Conservation (phyloP, 2,329 filamentous ascomycete genomes). For the Sporothrix dimorphospora region DNA sequence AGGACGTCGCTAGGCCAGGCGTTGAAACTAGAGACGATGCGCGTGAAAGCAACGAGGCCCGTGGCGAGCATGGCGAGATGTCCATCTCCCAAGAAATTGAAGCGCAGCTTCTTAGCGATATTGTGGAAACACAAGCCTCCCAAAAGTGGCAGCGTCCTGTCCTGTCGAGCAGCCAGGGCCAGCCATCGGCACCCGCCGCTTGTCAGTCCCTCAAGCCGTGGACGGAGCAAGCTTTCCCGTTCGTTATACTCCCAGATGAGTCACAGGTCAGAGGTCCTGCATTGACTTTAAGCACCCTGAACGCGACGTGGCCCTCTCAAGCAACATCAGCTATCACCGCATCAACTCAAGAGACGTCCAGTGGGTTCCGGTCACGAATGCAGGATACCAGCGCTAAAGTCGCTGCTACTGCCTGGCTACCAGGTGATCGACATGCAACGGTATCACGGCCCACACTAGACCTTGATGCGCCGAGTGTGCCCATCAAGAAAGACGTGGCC, state of each 20-base stretch:
- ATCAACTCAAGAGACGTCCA: conserved; percentile 38
- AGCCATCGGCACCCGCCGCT: not conserved
- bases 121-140: conserved; percentile 38
- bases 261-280: not conserved
- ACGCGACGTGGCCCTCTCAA: conserved; percentile 46
- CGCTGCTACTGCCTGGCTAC: too few species aligned
- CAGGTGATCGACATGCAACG: not conserved
- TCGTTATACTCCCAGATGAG: not conserved
- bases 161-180: not conserved
- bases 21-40: conserved; percentile 30
- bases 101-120: conserved; percentile 54
- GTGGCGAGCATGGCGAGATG: conserved; percentile 28
- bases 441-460: not conserved
- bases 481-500: not conserved
- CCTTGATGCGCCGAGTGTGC: not conserved
- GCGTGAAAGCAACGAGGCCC: conserved; percentile 23
- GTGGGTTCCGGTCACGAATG: not conserved
- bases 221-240: too few species aligned
- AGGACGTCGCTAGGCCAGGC: conserved; percentile 31
- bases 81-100: conserved; percentile 57
- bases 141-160: not conserved
- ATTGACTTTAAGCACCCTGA: not conserved
- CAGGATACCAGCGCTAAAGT: not conserved
- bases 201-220: not conserved
- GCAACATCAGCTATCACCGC: conserved; percentile 49